Evolutionary conservation across 1,139 yeast genomes (phyloP).

Genomic region (Debaryomycetaceae sp.): DNA sequence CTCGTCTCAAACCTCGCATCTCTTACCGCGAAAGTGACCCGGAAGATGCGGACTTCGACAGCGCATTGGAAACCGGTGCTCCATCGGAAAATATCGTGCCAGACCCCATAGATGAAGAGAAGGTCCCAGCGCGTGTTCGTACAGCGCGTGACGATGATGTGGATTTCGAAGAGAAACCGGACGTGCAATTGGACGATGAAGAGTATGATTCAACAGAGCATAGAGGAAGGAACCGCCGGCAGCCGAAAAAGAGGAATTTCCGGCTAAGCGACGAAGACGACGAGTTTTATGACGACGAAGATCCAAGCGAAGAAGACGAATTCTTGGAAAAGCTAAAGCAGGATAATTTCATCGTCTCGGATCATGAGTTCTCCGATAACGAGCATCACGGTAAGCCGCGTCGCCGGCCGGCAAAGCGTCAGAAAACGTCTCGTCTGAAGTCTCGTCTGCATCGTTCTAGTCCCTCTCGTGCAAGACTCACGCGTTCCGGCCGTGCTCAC

Average conservation of each 20-base stretch:
- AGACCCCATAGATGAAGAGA: slow-evolving; percentile 1
- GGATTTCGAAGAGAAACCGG: slow-evolving; percentile 10
- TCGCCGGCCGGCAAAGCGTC: slow-evolving; percentile 7
- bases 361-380: slow-evolving; percentile 19
- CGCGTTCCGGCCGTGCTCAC: slow-evolving; percentile 5
- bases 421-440: slow-evolving; percentile 15
- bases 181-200: slow-evolving; percentile 24
- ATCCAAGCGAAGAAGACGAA: slow-evolving; percentile 11
- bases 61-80: slow-evolving; percentile 4
- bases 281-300: slow-evolving; percentile 8
- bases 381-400: slow-evolving; percentile 18
- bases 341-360: slow-evolving; percentile 28
- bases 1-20: not conserved
- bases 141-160: slow-evolving; percentile 3
- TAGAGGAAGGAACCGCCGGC: slow-evolving; percentile 3
- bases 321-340: slow-evolving; percentile 20
- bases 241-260: slow-evolving; percentile 2
- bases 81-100: slow-evolving; percentile 3
- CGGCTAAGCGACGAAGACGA: slow-evolving; percentile 5
- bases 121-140: not conserved
- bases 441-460: slow-evolving; percentile 11
- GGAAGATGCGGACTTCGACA: slow-evolving; percentile 5
- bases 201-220: slow-evolving; percentile 16
- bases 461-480: slow-evolving; percentile 9
- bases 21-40: slow-evolving; percentile 1